Evolutionary conservation across 805 yeast species (phyloP), one percentile per base, ranked within the genome.

Genomic region (Zygosaccharomyces lentus): DNA sequence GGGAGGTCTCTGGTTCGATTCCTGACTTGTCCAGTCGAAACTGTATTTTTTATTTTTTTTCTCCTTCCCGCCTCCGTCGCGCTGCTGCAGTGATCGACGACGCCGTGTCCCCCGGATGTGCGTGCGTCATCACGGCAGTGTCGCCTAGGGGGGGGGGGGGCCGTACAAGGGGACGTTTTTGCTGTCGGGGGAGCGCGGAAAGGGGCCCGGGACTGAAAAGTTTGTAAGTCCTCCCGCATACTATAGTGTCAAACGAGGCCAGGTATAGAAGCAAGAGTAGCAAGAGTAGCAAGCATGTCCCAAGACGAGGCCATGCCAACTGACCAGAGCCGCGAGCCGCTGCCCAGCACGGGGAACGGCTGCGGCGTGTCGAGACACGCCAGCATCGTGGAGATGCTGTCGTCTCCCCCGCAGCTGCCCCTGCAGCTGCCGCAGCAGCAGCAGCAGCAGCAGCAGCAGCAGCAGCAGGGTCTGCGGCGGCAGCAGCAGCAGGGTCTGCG

Each of bases 1-100:
- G 81, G 77, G 76, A 78, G 83, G 84, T 78, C 83, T 76, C 77
- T 77, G 83, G 84, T 78, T 78, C 84, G 80, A 78, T 73, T 78
- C 83, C 83, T 77, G 78, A 76, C 82, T 78, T 81, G 83, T 78
- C 83, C 83, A 78, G 49, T 68, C 51, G n/a, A 26, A 26, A 6
- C 27, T 25, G 7, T 7, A 27, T 27, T 27, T 27, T 27, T 29
- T 29, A n/a, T 29, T 29, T 29, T 29, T 29, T 29, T 29, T 29
- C n/a, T 29, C n/a, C n/a, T 29, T 26, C 29, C 29, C 29, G 29
- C 8, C 15, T 8, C 7, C 7, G n/a, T 29, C 32, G 32, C 32
- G n/a, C n/a, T 16, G 32, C 32, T 29, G 32, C 32, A 29, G n/a
- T 10, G 32, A 29, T 29, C 32, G 32, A 29, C 32, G 15, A 10